Base-by-base conservation (phyloP, 495 filamentous ascomycete species). In the Xylaria bambusicola region DNA sequence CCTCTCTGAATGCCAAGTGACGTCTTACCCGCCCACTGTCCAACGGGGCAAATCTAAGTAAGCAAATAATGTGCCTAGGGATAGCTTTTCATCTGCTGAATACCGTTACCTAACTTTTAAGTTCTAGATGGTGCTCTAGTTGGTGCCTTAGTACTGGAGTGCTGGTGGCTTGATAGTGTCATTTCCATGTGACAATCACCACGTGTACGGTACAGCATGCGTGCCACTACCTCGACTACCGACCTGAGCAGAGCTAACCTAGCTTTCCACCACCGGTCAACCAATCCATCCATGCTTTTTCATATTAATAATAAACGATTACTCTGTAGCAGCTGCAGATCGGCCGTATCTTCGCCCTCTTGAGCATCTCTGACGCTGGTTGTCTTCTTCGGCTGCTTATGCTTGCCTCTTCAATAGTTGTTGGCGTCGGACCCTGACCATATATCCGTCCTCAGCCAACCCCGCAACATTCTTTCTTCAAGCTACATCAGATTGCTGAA, bases 121-220 rank as follows among this genome's bases (percentile, higher is more conserved):
- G 38, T 41, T 15, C 38, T 17, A 17, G 23, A 3, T 10, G 18
- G 12, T 7, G 24, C 46, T 29, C 13, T 24, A 23, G 12, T n/a
- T n/a, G n/a, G n/a, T n/a, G n/a, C n/a, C n/a, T n/a, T n/a, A n/a
- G n/a, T n/a, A n/a, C n/a, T n/a, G n/a, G n/a, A n/a, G n/a, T n/a
- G n/a, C n/a, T n/a, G n/a, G n/a, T n/a, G n/a, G n/a, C n/a, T n/a
- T n/a, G n/a, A 23, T 27, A 17, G 27, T 23, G 4, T 26, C 33
- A 51, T 51, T 51, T 5, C 26, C 56, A 58, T 58, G 56, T 58
- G 56, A 58, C 38, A 58, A 58, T 44, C 35, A 58, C 56, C 56
- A 44, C 56, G 48, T 47, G 40, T 36, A n/a, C 41, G 20, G 15
- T 15, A 44, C 41, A 44, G 17, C 41, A 20, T 23, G 41, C 17